Base-by-base conservation (phyloP, 2,329 filamentous ascomycete genomes). In the Colletotrichum graminicola region DNA sequence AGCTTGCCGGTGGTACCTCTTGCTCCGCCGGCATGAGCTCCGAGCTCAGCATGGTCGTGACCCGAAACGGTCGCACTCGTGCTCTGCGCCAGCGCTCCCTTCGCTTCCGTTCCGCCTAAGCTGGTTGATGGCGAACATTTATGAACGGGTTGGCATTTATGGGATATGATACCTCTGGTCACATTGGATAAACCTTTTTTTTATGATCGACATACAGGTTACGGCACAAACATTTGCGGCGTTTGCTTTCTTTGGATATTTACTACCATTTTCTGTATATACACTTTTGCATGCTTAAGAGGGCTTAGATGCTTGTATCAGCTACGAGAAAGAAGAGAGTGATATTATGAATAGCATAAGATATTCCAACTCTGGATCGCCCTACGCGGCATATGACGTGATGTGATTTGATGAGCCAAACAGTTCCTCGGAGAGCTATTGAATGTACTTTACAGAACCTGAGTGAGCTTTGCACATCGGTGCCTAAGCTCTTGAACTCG, bases 1-100 rank as follows among this genome's bases (percentile, higher is more conserved):
- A 73, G 0, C 75, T 89, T 16, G 83, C 88, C 0, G 75, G 78
- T 0, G 88, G 88, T 1, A 86, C 85, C 0, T 75, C 68, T 0
- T 90, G 88, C 77, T 76, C 76, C 1, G 63, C 75, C 0, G 87
- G 87, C 0, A 77, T 86, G 69, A 79, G 80, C 2, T 74, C 78
- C 8, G 73, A 78, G 0, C 77, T 88, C 39, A 78, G 77, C 26
- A 82, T 88, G 75, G 62, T 74, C 49, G 71, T 74, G 26, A 72
- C 76, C 11, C 72, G 73, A 62, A 73, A 76, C 0, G 52, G 54
- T 1, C 74, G 79, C 73, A 80, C 79, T 34, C 80, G 79, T 5
- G 75, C 77, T 2, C 51, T 74, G 0, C 80, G 77, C 62, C 71
- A 76, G 49, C 52, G 43, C 16, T 61, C 54, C 54, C 69, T 72